Conservation (phyloP, 2,329 filamentous ascomycete species). For the Cercospora janseana region DNA sequence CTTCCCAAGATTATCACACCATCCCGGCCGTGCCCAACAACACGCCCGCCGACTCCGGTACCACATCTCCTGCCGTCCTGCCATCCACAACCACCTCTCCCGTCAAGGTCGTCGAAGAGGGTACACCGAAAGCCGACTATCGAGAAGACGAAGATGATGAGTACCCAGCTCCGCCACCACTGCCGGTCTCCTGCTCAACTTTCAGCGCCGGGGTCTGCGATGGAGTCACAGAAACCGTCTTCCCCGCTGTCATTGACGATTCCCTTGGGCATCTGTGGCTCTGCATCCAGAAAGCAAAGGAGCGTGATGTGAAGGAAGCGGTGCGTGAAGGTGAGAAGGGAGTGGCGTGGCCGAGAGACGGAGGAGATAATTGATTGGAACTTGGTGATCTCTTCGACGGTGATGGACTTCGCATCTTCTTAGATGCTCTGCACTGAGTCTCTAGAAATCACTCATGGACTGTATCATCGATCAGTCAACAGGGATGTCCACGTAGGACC, state of each 20-base stretch:
- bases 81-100: not conserved
- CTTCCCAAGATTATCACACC: not conserved
- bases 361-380: not conserved
- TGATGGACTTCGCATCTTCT: not conserved
- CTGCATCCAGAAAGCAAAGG: slow-evolving; percentile 6
- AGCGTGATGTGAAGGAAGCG: not conserved
- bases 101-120: not conserved
- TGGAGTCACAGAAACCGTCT: slow-evolving; percentile 20
- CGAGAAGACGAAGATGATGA: slow-evolving; percentile 1
- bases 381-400: no score
- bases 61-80: not conserved
- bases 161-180: not conserved
- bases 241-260: slow-evolving; percentile 22
- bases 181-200: slow-evolving; percentile 18
- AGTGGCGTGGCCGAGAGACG: not conserved
- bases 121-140: not conserved
- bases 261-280: slow-evolving; percentile 22
- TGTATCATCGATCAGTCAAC: no score
- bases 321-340: not conserved
- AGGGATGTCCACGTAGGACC: no score
- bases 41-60: not conserved
- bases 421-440: no score
- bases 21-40: not conserved
- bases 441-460: no score
- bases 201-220: slow-evolving; percentile 23